Base-by-base conservation (phyloP, 192 early-diverging fungal genomes). In the Ambispora gerdemannii region DNA sequence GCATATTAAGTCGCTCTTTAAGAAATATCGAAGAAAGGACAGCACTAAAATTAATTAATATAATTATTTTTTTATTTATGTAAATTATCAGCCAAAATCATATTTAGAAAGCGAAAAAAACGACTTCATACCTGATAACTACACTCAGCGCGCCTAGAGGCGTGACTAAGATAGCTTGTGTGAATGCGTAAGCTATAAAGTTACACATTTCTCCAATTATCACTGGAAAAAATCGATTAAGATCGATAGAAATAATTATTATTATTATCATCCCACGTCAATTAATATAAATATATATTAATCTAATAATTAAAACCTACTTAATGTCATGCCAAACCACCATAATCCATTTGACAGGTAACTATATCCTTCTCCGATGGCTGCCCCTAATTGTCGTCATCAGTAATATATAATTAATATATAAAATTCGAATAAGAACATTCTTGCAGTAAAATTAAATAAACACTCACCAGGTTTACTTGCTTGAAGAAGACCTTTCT, bases 131-230 rank as follows among this genome's bases (percentile, higher is more conserved):
- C 85, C 83, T 92, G 30, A 95, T 84, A 55, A 98, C 87, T 8
- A 96, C 94, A 77, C 90, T 92, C 15, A 92, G 81, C 24, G 95
- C 95, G 31, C 96, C 96, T 35, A 98, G 78, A 36, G 96, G 96
- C 13, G 96, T 98, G 11, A 98, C 94, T 38, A 98, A 74, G 43
- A 98, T 93, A n/a, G 96, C 96, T 2, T 91, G 94, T n/a, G 94
- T 92, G 82, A 93, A 98, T 34, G 92, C 88, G 74, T 98, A 98
- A n/a, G 96, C 96, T 2, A 91, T 83, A 83, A 98, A 96, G 81
- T 98, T 98, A 65, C 92, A 91, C 52, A 91, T 78, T 81, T 98
- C 96, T 25, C 96, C 96, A 51, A 96, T 72, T 20, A 91, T 88
- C 96, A 98, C 92, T 93, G 83, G 67, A 50, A 28, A 20, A 58